Conservation (phyloP, 345 rosid genomes). For the Sisymbrium altissimum region DNA sequence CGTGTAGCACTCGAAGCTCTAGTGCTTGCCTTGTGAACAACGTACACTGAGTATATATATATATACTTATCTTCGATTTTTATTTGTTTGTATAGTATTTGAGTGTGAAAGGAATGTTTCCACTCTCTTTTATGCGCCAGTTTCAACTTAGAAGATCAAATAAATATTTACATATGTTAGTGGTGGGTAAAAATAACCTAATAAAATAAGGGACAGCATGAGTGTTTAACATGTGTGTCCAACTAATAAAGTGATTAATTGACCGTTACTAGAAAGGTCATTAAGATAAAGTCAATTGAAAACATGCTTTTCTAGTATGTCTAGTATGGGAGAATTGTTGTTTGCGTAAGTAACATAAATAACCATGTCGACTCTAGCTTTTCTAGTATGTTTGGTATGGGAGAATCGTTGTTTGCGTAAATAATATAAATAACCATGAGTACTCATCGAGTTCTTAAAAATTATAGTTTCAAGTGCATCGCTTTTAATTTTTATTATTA, state of each 20-base stretch:
- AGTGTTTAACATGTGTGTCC: slow-evolving; percentile 30
- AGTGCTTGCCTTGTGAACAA: slow-evolving; percentile 11
- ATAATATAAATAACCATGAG: background rate
- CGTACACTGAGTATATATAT: no score
- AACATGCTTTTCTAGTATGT: slow-evolving; percentile 2
- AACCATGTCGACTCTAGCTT: background rate
- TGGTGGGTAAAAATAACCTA: background rate
- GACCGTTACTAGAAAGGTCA: slow-evolving; percentile 25
- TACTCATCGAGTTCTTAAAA: background rate
- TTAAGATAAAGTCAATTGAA: background rate
- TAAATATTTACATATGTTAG: background rate
- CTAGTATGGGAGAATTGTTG: background rate
- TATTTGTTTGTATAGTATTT: background rate
- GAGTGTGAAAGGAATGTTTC: background rate
- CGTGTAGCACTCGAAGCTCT: background rate
- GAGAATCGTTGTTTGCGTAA: background rate
- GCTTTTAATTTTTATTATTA: background rate
- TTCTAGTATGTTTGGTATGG: background rate
- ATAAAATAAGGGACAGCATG: slow-evolving; percentile 7
- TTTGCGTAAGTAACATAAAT: no score
- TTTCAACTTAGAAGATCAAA: background rate
- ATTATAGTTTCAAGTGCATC: background rate
- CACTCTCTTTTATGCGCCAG: background rate
- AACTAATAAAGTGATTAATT: slow-evolving; percentile 8
- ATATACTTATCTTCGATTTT: no score